Base-by-base conservation (phyloP, 2,329 filamentous ascomycete species). In the Fusarium citri region DNA sequence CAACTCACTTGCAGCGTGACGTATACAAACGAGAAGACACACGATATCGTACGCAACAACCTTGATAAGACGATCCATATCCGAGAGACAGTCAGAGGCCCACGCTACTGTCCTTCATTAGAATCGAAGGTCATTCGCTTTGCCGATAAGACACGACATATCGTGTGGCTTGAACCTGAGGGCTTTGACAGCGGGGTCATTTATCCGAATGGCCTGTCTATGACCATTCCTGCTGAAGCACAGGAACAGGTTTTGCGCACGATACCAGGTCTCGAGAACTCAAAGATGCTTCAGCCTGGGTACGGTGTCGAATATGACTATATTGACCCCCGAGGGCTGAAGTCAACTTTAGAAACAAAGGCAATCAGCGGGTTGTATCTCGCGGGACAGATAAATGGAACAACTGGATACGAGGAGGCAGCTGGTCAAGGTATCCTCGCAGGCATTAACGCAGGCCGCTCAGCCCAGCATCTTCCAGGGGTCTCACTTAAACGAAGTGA, bases 251-350 rank as follows among this genome's bases (percentile, higher is more conserved):
- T 97, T 77, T 84, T 99, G n/a, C 91, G 90, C 59, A 97, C 94
- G 0, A 92, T 99, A 56, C 86, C 83, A n/a, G 96, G 96, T 0
- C 86, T 99, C 3, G 95, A 98, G 76, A 89, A 94, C 63, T 94
- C 94, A 7, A 89, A 85, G 26, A 98, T 99, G 94, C 87, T 97
- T 9, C 95, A 98, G 76, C 92, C 95, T 3, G 96, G 95, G 11
- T 99, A 99, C 76, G 96, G 96, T 10, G 96, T 99, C 3, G 96
- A 99, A 79, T 99, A 99, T 80, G 96, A 98, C 82, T 99, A 99
- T 79, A 93, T 99, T 20, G 96, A 99, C 77, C 96, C 96, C 20
- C 91, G 96, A 55, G 92, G 92, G 72, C 85, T 99, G 6, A 91
- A 91, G 69, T 89, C 92, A n/a, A 96, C 94, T 0, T 87, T 99